phyloP scores from a whole-genome alignment of 306 rosid species.

The Trifolium repens region DNA sequence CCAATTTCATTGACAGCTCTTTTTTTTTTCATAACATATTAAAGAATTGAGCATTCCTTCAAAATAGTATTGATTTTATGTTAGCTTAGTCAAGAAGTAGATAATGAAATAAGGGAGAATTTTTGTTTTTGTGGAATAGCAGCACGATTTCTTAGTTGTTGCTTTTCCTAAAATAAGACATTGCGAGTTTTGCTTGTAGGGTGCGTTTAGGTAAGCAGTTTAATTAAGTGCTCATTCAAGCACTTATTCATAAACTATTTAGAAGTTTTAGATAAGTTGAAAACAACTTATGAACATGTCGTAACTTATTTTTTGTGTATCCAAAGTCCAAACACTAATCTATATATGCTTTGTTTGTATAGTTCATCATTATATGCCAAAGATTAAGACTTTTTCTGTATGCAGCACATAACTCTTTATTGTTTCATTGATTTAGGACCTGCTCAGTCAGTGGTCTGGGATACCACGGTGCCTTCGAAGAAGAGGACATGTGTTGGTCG shows the following conservation, averaged over 20 bases:
- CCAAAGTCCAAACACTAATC: too few species aligned
- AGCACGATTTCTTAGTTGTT: too few species aligned
- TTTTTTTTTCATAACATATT: not conserved
- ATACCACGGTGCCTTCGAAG: conserved; percentile 83
- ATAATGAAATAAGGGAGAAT: too few species aligned
- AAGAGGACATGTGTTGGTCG: conserved; percentile 89
- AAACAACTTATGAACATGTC: too few species aligned
- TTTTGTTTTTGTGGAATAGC: too few species aligned
- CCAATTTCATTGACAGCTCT: conserved; percentile 24
- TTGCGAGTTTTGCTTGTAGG: too few species aligned
- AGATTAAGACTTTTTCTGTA: not conserved
- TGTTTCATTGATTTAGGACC: conserved; percentile 66
- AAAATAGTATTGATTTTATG: not conserved
- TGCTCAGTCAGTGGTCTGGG: conserved; percentile 94
- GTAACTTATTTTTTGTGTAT: too few species aligned
- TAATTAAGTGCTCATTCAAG: too few species aligned
- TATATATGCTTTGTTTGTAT: conserved; percentile 11
- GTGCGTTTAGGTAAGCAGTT: too few species aligned
- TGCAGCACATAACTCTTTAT: not conserved
- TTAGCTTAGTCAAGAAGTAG: not conserved
- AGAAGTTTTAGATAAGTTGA: too few species aligned
- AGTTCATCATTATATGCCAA: conserved; percentile 31
- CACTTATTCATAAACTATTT: too few species aligned
- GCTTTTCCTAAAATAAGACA: too few species aligned
- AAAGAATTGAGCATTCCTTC: not conserved